phyloP scores from a whole-genome alignment of 768 basidiomycete genomes.

The Mycena leptocephala region DNA sequence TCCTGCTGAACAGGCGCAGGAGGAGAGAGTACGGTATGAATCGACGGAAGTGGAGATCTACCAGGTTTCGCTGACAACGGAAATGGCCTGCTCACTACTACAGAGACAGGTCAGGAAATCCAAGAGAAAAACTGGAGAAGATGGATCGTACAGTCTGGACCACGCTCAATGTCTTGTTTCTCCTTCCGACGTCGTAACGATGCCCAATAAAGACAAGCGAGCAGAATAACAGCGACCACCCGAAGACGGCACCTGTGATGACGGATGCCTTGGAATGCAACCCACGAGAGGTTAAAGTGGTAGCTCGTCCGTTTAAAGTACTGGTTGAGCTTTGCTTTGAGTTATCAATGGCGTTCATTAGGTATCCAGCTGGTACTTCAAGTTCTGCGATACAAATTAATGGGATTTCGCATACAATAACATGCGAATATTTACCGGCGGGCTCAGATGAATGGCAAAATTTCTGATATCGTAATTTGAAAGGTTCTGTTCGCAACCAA shows the following conservation, averaged over 20 bases:
- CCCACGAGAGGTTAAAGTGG: not conserved
- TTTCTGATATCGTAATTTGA: no score
- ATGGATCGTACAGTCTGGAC: not conserved
- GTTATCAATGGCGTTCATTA: not conserved
- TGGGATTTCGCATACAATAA: not conserved
- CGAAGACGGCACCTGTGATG: not conserved
- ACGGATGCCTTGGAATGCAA: not conserved
- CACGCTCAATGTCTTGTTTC: not conserved
- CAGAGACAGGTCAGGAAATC: not conserved
- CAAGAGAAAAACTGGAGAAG: not conserved
- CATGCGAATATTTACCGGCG: not conserved
- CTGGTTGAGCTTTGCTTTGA: not conserved
- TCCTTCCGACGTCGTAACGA: constrained; percentile 7
- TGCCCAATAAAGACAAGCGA: constrained; percentile 3
- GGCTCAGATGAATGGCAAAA: not conserved
- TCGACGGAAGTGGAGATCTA: not conserved
- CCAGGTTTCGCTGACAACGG: constrained; percentile 9
- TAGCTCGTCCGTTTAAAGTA: not conserved
- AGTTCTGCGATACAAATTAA: not conserved
- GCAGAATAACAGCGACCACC: not conserved
- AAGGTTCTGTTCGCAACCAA: no score
- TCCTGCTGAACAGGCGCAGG: not conserved
- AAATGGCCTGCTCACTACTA: constrained; percentile 26
- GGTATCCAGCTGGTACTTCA: not conserved
- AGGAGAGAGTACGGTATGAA: not conserved